Base-by-base conservation (phyloP, 1,284 basidiomycete species). In the Thelephora terrestris region DNA sequence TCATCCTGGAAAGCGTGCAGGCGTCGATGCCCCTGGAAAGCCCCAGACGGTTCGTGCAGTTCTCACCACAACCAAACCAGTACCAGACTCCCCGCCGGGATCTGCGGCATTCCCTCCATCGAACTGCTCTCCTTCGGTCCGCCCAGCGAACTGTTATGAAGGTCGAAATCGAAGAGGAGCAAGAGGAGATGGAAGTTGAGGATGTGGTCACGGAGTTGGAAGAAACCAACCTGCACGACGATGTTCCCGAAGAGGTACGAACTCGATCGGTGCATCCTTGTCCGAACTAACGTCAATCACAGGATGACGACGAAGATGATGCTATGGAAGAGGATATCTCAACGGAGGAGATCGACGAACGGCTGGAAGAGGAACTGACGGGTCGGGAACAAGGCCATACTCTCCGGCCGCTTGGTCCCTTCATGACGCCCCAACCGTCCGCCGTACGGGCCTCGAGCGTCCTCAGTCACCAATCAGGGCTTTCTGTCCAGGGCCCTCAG, bases 81-180 rank as follows among this genome's bases (percentile, higher is more conserved):
- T 64, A 62, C 17, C 70, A 71, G 23, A 76, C 76, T 0, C 69
- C 69, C 7, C 66, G 69, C 10, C 66, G 67, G 20, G 68, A 58
- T 24, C 63, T 64, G 4, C 65, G 73, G 2, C 65, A 69, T 10
- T 77, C 76, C 2, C 63, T 86, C 1, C 82, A 86, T 57, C 75
- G 78, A 12, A 79, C 79, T 0, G 82, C 85, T 1, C 66, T 86
- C 16, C 76, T 86, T 25, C 73, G 81, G 7, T 81, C 77, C 32
- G 81, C 80, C 0, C 81, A 85, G 55, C 69, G 78, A 14, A 74
- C 74, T 0, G 71, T 75, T 0, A 52, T 78, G 52, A 61, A 60
- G 45, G 52, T 56, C 7, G 68, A 69, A 47, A 61, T 66, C 43
- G 58, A 63, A 36, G 59, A 64, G 18, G 55, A 55, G 27, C 47